Base-by-base conservation (phyloP, 2,329 filamentous ascomycete genomes). In the Sporothrix phasma region DNA sequence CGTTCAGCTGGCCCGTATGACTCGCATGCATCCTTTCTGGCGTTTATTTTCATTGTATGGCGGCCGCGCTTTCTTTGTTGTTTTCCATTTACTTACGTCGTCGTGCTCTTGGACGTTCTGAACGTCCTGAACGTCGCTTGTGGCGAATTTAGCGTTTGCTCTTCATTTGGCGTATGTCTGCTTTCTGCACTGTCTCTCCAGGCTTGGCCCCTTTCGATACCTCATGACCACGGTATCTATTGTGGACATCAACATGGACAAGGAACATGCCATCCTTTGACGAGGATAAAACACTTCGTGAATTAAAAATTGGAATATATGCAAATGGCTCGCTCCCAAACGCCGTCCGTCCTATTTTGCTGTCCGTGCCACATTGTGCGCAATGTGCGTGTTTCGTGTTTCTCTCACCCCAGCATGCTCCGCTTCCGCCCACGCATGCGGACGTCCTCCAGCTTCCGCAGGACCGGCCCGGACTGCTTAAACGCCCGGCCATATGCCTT, bases 401-500 rank as follows among this genome's bases (percentile, higher is more conserved):
- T n/a, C n/a, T n/a, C n/a, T 31, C 41, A 97, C 31, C 94, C 94
- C 69, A 99, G 74, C 94, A 99, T 99, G 74, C 92, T 97, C 76
- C 91, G 88, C 84, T 99, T 99, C 73, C 94, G 82, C 3, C 94
- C 94, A 74, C 94, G 86, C 87, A 96, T 85, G 73, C 94, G 85
- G 54, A 99, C 94, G 68, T 96, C 93, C 73, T 96, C 92, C 67
- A 99, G 76, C 74, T 87, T 89, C 77, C 85, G 90, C 73, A 99
- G 75, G 24, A 92, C 90, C 22, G 84, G 78, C 64, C 79, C 82
- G 0, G 89, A 88, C 17, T 89, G 89, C 77, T 90, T 92, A 72
- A 89, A 93, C 39, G 83, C 84, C 68, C 83, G 81, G 61, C 78
- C 82, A 77, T 99, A 99, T 2, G 84, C 88, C 64, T 82, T 79